Base-by-base conservation (phyloP, 192 early-diverging fungal genomes). In the Diversispora eburnea region DNA sequence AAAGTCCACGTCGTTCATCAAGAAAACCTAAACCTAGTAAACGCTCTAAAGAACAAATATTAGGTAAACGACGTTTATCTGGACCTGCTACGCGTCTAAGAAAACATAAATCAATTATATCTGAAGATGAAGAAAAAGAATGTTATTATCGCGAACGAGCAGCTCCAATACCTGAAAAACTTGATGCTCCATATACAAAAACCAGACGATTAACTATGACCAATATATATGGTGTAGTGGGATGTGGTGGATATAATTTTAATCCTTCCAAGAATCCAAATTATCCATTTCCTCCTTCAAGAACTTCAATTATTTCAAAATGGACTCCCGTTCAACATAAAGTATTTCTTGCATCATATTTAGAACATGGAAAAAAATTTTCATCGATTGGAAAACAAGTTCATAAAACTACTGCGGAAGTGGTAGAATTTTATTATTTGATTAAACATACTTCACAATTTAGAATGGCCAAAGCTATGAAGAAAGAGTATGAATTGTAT, bases 291-390 rank as follows among this genome's bases (percentile, higher is more conserved):
- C 72, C 47, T 19, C 69, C 69, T 12, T 64, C 39, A 43, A 62
- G 41, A 64, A 49, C 1, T 41, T 46, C 61, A n/a, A 49, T 64
- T 5, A 17, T 73, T 8, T 62, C 46, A 19, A 64, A 13, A 43
- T 73, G 72, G 72, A 22, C 59, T 10, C n/a, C 61, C n/a, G 6
- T 5, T 46, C 72, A 73, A 51, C 72, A 48, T 46, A 73, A 64
- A 64, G 17, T 54, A 13, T 73, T 64, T 41, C 39, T 73, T 10
- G 72, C 61, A 19, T 45, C 48, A 15, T 73, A 73, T 73, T 20
- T 73, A n/a, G 41, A 64, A 55, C 20, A 73, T 33, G 72, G 61
- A 54, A 73, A 73, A 63, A 61, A 73, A 55, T 73, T 73, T 64
- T 2, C 42, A 3, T 8, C 39, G 6, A 73, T 73, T 54, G 61